Evolutionary conservation across 345 rosid genomes (phyloP), one percentile per base, ranked within the genome.

Genomic region (Aquilaria sinensis): DNA sequence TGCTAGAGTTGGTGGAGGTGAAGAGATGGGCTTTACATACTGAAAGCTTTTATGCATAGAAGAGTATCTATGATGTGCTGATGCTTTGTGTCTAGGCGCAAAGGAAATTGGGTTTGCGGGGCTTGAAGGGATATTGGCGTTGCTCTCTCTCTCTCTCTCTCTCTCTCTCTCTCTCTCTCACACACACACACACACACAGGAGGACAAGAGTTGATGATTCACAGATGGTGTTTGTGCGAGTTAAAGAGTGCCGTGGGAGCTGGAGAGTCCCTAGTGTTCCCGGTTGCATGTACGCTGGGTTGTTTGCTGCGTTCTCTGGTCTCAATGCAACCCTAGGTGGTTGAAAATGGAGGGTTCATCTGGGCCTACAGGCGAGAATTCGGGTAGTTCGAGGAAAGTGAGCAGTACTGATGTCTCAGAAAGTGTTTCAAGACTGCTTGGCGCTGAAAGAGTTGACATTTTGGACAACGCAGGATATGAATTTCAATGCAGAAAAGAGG

Each of bases 301-400:
- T 73, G 75, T 67, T 62, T 66, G 79, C 79, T 70, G 70, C 69
- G 3, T 60, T 51, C 65, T 66, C 67, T 61, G 75, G 76, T 67
- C 66, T 75, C 75, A 67, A 64, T 66, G 79, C 79, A 61, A 71
- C 76, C 66, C 61, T 76, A 62, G 75, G 86, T 67, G 86, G 90
- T 68, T 85, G 72, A 63, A 53, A 57, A 93, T 93, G 98, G 90
- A 90, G 69, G 85, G 90, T 75, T 83, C 93, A 51, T 89, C 97
- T 67, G 85, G 81, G 53, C 84, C 90, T 73, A 73, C 81, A 71
- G 79, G 88, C 80, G 78, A 76, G 55, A 73, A 71, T 58, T 79
- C 85, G 60, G 67, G 66, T 72, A 83, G 79, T 72, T 84, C 85
- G 73, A 77, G 86, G 72, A 86, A 77, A 43, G 72, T 83, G 53